These are phyloP conservation scores for Cenchrus fungigraminus DNA, from an alignment of 176 grass and related monocot genomes.

Conservation along the genomic window DNA sequence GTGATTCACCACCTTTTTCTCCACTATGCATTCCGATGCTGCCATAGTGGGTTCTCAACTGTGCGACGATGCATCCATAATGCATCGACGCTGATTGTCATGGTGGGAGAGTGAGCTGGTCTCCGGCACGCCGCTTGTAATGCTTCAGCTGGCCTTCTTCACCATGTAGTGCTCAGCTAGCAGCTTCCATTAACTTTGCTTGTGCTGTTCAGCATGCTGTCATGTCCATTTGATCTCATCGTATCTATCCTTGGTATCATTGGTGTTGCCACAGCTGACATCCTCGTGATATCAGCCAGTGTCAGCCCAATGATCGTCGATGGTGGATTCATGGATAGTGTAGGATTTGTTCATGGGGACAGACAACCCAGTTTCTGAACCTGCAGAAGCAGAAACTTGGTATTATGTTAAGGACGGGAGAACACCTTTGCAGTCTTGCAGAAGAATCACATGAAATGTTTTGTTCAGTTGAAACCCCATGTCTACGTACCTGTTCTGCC, in stretches of 20 bases:
- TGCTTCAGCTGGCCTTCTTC: conserved; percentile 13
- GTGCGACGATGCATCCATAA: background rate
- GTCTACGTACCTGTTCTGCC: background rate
- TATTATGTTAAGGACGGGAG: background rate
- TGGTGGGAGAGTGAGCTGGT: conserved; percentile 43
- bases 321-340: background rate
- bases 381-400: background rate
- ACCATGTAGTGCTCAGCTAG: background rate
- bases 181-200: background rate
- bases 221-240: background rate
- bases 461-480: background rate
- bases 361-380: background rate
- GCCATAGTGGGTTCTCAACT: conserved; percentile 21
- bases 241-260: background rate
- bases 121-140: conserved; percentile 28
- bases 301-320: background rate
- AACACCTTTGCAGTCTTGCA: background rate
- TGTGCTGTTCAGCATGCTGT: conserved; percentile 11
- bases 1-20: conserved; percentile 2
- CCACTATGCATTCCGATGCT: background rate
- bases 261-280: conserved; percentile 5
- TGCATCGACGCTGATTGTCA: background rate
- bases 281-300: conserved; percentile 41
- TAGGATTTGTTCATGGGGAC: background rate
- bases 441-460: background rate